These are phyloP conservation scores for Trichoderma aggressivum DNA, from an alignment of 2,329 filamentous ascomycete species.

Conservation along the genomic window DNA sequence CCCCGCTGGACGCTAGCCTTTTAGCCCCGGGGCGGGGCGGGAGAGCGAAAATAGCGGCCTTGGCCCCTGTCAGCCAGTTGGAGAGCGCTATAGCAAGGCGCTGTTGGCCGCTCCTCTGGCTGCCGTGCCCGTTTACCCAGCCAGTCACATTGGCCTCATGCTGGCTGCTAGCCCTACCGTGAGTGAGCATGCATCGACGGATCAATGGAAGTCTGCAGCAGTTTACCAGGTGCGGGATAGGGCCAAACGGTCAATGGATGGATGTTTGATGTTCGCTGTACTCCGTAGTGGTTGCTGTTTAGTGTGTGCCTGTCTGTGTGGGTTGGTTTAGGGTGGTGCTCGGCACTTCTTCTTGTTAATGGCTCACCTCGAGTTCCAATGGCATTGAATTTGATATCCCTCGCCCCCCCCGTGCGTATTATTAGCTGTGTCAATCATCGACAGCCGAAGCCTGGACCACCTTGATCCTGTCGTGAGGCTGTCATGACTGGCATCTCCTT, in stretches of 20 bases:
- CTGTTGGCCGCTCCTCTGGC: background rate
- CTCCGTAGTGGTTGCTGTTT: background rate
- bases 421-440: slow-evolving; percentile 8
- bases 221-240: background rate
- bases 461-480: background rate
- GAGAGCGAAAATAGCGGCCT: background rate
- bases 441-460: slow-evolving; percentile 9
- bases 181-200: background rate
- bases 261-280: background rate
- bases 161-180: background rate
- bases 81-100: background rate
- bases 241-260: background rate
- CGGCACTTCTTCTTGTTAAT: slow-evolving; percentile 6
- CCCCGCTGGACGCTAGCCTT: background rate
- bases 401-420: background rate
- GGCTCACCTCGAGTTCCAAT: background rate
- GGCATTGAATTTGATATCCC: background rate
- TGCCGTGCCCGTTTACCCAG: slow-evolving; percentile 8
- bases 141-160: background rate
- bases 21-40: slow-evolving; percentile 9
- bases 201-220: background rate
- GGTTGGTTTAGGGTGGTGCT: background rate
- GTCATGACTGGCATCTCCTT: slow-evolving; percentile 10
- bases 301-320: background rate
- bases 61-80: background rate